Evolutionary conservation across 768 basidiomycete species (phyloP).

Genomic region (Lepiota brunneoincarnata): DNA sequence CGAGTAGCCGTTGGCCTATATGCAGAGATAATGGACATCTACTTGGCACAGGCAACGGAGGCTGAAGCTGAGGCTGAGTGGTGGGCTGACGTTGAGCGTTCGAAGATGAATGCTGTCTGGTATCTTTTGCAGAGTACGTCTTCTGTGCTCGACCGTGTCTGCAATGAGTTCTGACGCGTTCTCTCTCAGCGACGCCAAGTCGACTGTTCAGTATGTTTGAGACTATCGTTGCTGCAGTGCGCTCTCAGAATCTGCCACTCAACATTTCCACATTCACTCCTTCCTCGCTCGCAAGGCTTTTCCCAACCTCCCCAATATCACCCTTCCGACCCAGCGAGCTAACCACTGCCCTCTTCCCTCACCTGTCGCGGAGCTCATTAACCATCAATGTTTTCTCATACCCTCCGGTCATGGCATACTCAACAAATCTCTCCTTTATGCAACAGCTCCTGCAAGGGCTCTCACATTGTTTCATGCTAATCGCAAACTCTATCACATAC

Average conservation of each 20-base stretch:
- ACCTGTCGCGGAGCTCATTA: slow-evolving; percentile 33
- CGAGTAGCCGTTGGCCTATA: slow-evolving; percentile 60
- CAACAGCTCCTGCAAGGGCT: neutral
- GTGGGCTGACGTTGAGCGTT: slow-evolving; percentile 77
- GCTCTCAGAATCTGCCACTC: slow-evolving; percentile 42
- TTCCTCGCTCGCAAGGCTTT: slow-evolving; percentile 44
- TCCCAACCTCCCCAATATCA: slow-evolving; percentile 39
- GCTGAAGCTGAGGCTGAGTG: slow-evolving; percentile 79
- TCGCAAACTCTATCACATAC: slow-evolving; percentile 31
- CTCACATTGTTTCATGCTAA: slow-evolving; percentile 17
- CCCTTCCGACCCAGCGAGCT: slow-evolving; percentile 49
- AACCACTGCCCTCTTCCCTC: slow-evolving; percentile 63
- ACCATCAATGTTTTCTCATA: slow-evolving; percentile 20
- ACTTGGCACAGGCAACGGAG: slow-evolving; percentile 63
- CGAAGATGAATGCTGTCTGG: slow-evolving; percentile 47
- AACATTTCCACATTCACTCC: slow-evolving; percentile 44
- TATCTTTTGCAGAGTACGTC: slow-evolving; percentile 80
- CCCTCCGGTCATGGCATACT: slow-evolving; percentile 13
- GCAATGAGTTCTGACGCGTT: slow-evolving; percentile 9
- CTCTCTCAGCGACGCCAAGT: slow-evolving; percentile 41
- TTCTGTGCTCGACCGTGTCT: neutral
- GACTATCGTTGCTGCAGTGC: slow-evolving; percentile 40
- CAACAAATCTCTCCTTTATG: neutral
- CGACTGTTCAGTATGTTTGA: slow-evolving; percentile 35
- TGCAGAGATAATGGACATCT: slow-evolving; percentile 58